These are phyloP conservation scores for Trichoderma gracile DNA, from an alignment of 2,329 filamentous ascomycete genomes.

Conservation along the genomic window DNA sequence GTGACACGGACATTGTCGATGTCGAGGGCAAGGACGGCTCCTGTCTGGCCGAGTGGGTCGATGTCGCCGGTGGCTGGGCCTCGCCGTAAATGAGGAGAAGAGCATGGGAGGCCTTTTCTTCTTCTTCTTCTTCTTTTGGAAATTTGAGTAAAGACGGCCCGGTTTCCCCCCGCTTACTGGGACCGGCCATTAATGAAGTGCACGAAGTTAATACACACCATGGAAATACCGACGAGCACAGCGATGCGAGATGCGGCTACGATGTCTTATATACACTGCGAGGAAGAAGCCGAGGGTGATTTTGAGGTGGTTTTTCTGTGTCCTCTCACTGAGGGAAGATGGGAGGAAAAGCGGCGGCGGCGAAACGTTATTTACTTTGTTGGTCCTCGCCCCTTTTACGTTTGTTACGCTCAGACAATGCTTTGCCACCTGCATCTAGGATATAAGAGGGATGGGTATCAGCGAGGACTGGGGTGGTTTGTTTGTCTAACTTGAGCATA, in stretches of 20 bases:
- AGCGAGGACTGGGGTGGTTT: neutral
- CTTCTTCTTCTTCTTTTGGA: slow-evolving; percentile 12
- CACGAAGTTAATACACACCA: slow-evolving; percentile 24
- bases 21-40: slow-evolving; percentile 97
- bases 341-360: neutral
- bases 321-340: neutral
- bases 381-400: neutral
- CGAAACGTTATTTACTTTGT: neutral
- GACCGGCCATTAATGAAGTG: slow-evolving; percentile 25
- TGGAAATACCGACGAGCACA: slow-evolving; percentile 13
- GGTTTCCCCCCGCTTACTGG: neutral
- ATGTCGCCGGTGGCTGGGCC: slow-evolving; percentile 92
- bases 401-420: slow-evolving; percentile 12
- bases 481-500: neutral
- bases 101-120: neutral
- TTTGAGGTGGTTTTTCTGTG: neutral
- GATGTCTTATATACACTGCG: slow-evolving; percentile 7
- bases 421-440: slow-evolving; percentile 14
- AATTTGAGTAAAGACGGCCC: slow-evolving; percentile 19
- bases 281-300: neutral
- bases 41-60: slow-evolving; percentile 94
- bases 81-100: slow-evolving; percentile 41
- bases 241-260: slow-evolving; percentile 5
- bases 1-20: slow-evolving; percentile 95
- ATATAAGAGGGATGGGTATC: slow-evolving; percentile 17